A percentile compares a stretch with the other conserved stretches of the same genome.
Conservation (phyloP, 257 asterid species). For the Mentha longifolia region DNA sequence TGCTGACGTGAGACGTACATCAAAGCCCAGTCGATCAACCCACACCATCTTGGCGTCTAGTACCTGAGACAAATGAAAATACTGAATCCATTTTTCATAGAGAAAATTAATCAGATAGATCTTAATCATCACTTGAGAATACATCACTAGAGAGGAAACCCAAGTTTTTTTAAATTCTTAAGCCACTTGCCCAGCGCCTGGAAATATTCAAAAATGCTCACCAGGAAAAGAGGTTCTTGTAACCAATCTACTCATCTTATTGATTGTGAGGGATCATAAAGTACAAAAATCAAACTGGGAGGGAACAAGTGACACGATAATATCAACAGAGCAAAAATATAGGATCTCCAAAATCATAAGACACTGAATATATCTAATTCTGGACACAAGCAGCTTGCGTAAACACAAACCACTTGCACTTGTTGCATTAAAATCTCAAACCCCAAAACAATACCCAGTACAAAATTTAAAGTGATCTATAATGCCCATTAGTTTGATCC, state of each 20-base stretch:
- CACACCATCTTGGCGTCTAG: constrained; percentile 87
- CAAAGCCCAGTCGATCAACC: constrained; percentile 94
- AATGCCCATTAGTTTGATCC: not conserved
- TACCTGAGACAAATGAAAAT: constrained; percentile 50
- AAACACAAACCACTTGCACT: not conserved
- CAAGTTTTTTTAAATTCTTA: constrained; percentile 2
- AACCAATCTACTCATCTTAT: not conserved
- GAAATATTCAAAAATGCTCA: not conserved
- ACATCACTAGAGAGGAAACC: constrained; percentile 1
- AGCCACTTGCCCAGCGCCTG: not conserved
- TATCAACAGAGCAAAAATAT: not conserved
- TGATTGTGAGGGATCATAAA: no score
- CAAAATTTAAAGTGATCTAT: not conserved
- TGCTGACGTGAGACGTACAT: constrained; percentile 62
- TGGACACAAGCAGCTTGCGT: constrained; percentile 5
- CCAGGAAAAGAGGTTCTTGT: not conserved
- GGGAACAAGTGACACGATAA: not conserved
- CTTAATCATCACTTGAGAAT: not conserved
- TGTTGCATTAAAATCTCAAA: not conserved
- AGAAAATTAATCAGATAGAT: constrained; percentile 12
- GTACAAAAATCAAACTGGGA: not conserved
- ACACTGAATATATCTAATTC: not conserved
- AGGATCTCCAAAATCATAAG: no score
- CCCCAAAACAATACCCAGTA: not conserved
- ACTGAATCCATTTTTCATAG: constrained; percentile 16